Evolutionary conservation across 2,329 filamentous ascomycete genomes (phyloP).

Genomic region (Sporothrix sp.): DNA sequence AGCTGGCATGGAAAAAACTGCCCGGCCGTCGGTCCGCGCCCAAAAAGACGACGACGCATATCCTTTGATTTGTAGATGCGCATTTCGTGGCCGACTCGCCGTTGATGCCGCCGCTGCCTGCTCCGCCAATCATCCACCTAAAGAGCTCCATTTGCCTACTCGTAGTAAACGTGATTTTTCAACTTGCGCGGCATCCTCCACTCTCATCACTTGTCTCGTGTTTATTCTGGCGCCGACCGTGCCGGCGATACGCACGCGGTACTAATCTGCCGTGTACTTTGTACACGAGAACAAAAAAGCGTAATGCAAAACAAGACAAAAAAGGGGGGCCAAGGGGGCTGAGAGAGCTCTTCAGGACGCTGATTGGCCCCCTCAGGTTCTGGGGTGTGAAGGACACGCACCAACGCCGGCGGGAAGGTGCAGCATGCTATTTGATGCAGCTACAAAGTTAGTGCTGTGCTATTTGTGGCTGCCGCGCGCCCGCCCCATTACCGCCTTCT

Average conservation of each 20-base stretch:
- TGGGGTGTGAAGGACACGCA: constrained; percentile 3
- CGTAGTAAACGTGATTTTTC: too few relatives aligned
- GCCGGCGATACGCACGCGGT: constrained; percentile 14
- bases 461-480: constrained; percentile 3
- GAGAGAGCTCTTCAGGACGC: constrained; percentile 13
- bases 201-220: constrained; percentile 8
- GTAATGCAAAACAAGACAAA: constrained; percentile 7
- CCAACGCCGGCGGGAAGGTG: background rate
- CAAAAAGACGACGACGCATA: too few relatives aligned
- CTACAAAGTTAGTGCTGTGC: background rate
- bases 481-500: background rate
- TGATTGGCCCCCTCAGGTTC: constrained; percentile 16
- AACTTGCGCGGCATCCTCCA: background rate
- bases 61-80: too few relatives aligned
- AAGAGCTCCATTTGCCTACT: too few relatives aligned
- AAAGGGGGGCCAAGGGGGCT: background rate
- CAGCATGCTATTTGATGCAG: constrained; percentile 2
- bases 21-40: too few relatives aligned
- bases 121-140: constrained; percentile 1
- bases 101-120: background rate
- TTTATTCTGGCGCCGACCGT: constrained; percentile 5
- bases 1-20: too few relatives aligned
- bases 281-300: background rate
- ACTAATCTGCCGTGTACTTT: background rate
- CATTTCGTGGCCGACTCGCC: background rate